Percentiles rank a stretch among this genome's conserved stretches.
phyloP scores from a whole-genome alignment of 306 rosid genomes.

The Abrus pulchellus region DNA sequence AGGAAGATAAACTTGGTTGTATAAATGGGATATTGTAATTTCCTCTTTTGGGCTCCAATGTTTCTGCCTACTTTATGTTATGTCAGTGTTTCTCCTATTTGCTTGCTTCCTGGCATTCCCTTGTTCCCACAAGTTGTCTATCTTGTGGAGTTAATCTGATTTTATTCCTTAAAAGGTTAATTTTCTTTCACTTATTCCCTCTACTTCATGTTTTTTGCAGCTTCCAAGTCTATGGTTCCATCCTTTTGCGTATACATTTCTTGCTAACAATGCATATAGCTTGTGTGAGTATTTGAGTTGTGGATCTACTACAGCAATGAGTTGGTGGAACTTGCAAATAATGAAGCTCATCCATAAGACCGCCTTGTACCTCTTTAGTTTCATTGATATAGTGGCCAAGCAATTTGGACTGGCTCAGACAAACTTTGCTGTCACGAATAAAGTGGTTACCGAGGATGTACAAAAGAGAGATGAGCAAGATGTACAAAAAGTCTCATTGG shows the following conservation, averaged over 20 bases:
- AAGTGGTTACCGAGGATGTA: constrained; percentile 61
- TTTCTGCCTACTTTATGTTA: constrained; percentile 66
- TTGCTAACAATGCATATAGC: constrained; percentile 56
- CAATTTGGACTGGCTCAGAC: constrained; percentile 64
- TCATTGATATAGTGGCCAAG: constrained; percentile 56
- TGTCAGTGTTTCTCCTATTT: constrained; percentile 64
- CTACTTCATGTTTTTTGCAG: constrained; percentile 47
- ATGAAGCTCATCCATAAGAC: constrained; percentile 63
- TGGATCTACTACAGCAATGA: constrained; percentile 57
- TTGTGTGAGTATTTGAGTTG: constrained; percentile 56
- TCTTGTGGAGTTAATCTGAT: background rate
- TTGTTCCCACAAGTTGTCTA: constrained; percentile 72
- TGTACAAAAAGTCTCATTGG: constrained; percentile 52
- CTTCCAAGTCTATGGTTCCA: constrained; percentile 66
- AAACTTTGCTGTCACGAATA: constrained; percentile 58
- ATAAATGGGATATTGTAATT: constrained; percentile 71
- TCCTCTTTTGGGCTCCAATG: constrained; percentile 76
- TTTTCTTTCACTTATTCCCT: constrained; percentile 12
- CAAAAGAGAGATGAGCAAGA: constrained; percentile 61
- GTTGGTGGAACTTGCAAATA: constrained; percentile 77
- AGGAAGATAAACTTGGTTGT: constrained; percentile 63
- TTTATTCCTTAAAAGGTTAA: background rate
- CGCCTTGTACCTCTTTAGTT: constrained; percentile 60
- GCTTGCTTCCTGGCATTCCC: constrained; percentile 63
- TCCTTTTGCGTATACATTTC: constrained; percentile 70